Evolutionary conservation across 1,284 basidiomycete genomes (phyloP).

Genomic region (Veloboletus limbatus): DNA sequence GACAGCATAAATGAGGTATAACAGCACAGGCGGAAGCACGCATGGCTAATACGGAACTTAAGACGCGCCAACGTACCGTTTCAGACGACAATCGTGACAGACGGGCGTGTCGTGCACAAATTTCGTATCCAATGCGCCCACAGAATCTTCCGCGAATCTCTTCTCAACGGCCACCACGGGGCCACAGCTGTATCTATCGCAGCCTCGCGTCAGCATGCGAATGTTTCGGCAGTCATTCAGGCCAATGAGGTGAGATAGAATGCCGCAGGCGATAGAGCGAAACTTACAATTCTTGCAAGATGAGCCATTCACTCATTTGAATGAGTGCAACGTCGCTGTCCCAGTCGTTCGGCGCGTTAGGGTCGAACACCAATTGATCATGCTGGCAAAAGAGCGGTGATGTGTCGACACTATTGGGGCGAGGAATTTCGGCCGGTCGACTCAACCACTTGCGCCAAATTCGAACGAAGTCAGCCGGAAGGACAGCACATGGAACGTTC

Average conservation of each 20-base stretch:
- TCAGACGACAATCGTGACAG: constrained; percentile 59
- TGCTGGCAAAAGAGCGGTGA: constrained; percentile 65
- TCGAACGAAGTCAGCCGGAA: constrained; percentile 60
- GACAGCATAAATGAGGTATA: constrained; percentile 11
- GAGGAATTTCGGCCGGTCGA: constrained; percentile 51
- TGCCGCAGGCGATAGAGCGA: constrained; percentile 8
- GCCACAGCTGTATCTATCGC: constrained; percentile 54
- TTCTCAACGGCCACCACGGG: constrained; percentile 56
- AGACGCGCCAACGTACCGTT: constrained; percentile 45
- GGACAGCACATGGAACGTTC: constrained; percentile 51
- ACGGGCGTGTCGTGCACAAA: constrained; percentile 52
- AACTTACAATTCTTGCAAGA: constrained; percentile 54
- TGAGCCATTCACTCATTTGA: constrained; percentile 60
- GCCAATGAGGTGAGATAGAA: constrained; percentile 9
- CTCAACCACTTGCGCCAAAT: constrained; percentile 67
- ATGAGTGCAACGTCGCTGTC: constrained; percentile 55
- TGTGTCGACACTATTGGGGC: constrained; percentile 65
- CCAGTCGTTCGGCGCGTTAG: constrained; percentile 55
- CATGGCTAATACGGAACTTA: constrained; percentile 12
- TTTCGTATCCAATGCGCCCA: constrained; percentile 28
- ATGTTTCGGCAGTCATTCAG: constrained; percentile 6
- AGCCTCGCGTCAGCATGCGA: constrained; percentile 15
- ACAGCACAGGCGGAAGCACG: neutral
- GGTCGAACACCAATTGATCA: constrained; percentile 60
- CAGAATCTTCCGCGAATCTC: constrained; percentile 30